These are phyloP conservation scores for Hyparrhenia diplandra DNA, from an alignment of 176 grass and related monocot genomes.

Conservation along the genomic window DNA sequence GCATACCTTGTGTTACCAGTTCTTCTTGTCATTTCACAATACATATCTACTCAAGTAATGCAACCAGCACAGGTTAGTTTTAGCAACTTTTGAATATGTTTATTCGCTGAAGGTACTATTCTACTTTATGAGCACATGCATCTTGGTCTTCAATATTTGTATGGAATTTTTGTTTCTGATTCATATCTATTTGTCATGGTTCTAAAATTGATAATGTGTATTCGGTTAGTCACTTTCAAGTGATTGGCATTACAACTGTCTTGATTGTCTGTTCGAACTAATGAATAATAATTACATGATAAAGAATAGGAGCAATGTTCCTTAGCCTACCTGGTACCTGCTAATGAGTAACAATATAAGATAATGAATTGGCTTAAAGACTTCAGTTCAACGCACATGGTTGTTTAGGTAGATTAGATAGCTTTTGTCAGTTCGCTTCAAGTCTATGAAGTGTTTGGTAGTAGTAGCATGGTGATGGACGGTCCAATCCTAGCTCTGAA, in stretches of 20 bases:
- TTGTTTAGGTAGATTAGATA: conserved; percentile 10
- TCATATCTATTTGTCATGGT: not conserved
- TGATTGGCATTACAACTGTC: not conserved
- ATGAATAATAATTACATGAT: not conserved
- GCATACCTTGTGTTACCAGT: conserved; percentile 88
- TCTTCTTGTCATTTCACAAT: conserved; percentile 88
- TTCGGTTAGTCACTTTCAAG: not conserved
- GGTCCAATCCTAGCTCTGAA: not conserved
- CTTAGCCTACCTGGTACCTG: too few relatives aligned
- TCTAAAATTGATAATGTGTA: not conserved
- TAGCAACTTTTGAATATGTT: conserved; percentile 24
- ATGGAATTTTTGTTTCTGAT: not conserved
- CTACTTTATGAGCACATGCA: not conserved
- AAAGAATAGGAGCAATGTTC: not conserved
- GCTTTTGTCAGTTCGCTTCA: not conserved
- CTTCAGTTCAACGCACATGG: not conserved
- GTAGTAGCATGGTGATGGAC: not conserved
- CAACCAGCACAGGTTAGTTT: conserved; percentile 72
- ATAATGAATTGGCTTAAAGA: not conserved
- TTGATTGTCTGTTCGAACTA: not conserved
- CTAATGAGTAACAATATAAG: not conserved
- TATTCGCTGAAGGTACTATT: conserved; percentile 19
- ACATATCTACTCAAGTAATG: conserved; percentile 90
- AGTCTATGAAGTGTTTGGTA: not conserved
- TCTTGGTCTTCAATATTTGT: not conserved